Evolutionary conservation across 805 yeast species (phyloP), one percentile per base, ranked within the genome.

Genomic region (Candida michaelii): DNA sequence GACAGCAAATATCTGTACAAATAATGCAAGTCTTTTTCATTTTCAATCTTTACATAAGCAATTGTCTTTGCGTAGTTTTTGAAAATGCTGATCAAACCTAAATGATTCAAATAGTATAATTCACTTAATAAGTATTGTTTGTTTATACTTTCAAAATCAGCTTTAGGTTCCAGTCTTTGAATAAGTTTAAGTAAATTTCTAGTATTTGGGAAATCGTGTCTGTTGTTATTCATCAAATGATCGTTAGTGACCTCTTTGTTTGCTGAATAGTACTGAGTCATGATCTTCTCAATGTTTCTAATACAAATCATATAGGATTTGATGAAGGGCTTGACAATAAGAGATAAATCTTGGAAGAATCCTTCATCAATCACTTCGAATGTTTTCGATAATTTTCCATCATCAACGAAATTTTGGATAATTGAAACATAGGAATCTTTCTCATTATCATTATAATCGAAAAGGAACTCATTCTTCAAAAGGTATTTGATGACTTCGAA

Each of bases 51-150:
- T 17, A 70, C 74, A 48, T 55, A 68, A 6, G 75, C 73, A 40
- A 58, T 56, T 5, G 73, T 69, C 46, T 63, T 66, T 7, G 71
- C 54, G 53, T 68, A 67, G 51, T 70, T 69, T 51, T 69, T 69
- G 51, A 64, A 60, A 19, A 70, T 66, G 39, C 53, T 54, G 16
- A 70, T 56, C 43, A 69, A 53, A 33, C 50, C 51, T 42, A 69
- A 54, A 45, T 68, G 59, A 47, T 65, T 54, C 44, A 69, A 53
- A 46, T 66, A 69, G 43, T 63, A 69, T 42, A 70, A 55, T 40
- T 66, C 63, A 35, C 69, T 62, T 25, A 70, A 53, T 38, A 70
- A 56, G 49, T 70, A 69, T 48, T 69, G 74, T 52, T 69, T 70
- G 49, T 70, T 69, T 43, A 60, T 58, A 6, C 68, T 55, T 50